phyloP scores from a whole-genome alignment of 2,329 filamentous ascomycete genomes.

The Volutella citrinella region DNA sequence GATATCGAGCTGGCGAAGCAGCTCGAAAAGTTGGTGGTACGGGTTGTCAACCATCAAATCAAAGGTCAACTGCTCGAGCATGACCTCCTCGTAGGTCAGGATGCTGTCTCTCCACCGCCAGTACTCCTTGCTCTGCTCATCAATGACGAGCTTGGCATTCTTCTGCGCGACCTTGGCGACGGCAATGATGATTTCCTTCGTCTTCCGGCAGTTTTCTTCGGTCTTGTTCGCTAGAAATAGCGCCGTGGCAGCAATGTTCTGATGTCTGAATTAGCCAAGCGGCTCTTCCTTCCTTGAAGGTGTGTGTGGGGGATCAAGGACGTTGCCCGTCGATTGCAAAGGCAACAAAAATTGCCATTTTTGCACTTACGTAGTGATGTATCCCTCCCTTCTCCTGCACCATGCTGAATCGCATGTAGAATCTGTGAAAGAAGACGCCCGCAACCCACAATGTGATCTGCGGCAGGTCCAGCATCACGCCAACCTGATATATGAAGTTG shows the following conservation, averaged over 20 bases:
- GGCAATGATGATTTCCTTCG: slow-evolving; percentile 89
- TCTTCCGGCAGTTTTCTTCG: slow-evolving; percentile 94
- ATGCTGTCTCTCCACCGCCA: slow-evolving; percentile 98
- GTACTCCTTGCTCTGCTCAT: slow-evolving; percentile 97
- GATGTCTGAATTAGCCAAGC: too few species aligned
- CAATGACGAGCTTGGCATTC: slow-evolving; percentile 82
- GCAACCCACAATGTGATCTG: slow-evolving; percentile 91
- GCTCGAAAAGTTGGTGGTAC: slow-evolving; percentile 79
- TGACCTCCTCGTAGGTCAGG: slow-evolving; percentile 84
- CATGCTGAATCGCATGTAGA: slow-evolving; percentile 88
- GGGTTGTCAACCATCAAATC: slow-evolving; percentile 89
- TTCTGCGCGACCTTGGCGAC: slow-evolving; percentile 95
- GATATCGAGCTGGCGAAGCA: slow-evolving; percentile 69
- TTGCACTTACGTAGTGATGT: slow-evolving; percentile 86
- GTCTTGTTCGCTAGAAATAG: slow-evolving; percentile 96
- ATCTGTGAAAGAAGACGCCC: slow-evolving; percentile 91
- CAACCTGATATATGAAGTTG: slow-evolving; percentile 94
- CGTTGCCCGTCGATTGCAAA: too few species aligned
- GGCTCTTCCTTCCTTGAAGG: too few species aligned
- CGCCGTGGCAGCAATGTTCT: slow-evolving; percentile 84
- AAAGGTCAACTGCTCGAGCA: slow-evolving; percentile 90
- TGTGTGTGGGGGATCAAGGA: too few species aligned
- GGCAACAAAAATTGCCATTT: too few species aligned
- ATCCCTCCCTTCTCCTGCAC: slow-evolving; percentile 72
- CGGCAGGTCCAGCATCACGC: slow-evolving; percentile 86